Base-by-base conservation (phyloP, 1,284 basidiomycete genomes). In the Rhodotorula sp. region DNA sequence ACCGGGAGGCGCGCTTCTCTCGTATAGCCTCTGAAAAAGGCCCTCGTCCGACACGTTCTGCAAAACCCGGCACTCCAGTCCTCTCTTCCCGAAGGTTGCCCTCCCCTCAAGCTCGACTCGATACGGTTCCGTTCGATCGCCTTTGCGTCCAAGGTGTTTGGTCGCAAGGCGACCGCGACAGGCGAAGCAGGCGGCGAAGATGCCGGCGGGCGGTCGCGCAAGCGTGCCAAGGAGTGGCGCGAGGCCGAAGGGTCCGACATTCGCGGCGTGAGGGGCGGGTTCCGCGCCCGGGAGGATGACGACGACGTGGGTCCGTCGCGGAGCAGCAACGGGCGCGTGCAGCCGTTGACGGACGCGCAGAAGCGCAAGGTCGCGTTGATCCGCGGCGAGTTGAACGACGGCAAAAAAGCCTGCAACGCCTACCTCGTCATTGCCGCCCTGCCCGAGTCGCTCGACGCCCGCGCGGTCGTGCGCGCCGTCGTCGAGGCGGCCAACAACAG, bases 361-460 rank as follows among this genome's bases (percentile, higher is more conserved):
- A 98, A 97, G 84, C 91, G 95, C 81, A 91, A 90, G 77, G 88
- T 98, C 53, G 92, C 94, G 0, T 96, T 93, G 80, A 96, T 98
- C 81, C 93, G 93, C 79, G 88, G 89, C 69, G 74, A 77, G 59
- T 63, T 77, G 17, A 74, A 75, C 71, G 73, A 75, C 56, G 70
- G 73, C 65, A 76, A 74, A 57, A 64, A 66, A 30, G 64, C 69
- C 12, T 78, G 77, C 71, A 91, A 93, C 78, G 91, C 91, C 1
- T 96, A 96, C 79, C 82, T 94, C 65, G 91, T 96, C 42, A 91
- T 79, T 83, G 83, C 84, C 89, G 77, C 91, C 90, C 8, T 89
- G 87, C 64, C 69, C 18, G 73, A 72, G 22, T 44, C 49, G 24
- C 8, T 71, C 78, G 59, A 77, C 73, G 14, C 78, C 67, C 12